These are phyloP conservation scores for Coprinopsis strossmayeri DNA, from an alignment of 768 basidiomycete species.

Conservation along the genomic window DNA sequence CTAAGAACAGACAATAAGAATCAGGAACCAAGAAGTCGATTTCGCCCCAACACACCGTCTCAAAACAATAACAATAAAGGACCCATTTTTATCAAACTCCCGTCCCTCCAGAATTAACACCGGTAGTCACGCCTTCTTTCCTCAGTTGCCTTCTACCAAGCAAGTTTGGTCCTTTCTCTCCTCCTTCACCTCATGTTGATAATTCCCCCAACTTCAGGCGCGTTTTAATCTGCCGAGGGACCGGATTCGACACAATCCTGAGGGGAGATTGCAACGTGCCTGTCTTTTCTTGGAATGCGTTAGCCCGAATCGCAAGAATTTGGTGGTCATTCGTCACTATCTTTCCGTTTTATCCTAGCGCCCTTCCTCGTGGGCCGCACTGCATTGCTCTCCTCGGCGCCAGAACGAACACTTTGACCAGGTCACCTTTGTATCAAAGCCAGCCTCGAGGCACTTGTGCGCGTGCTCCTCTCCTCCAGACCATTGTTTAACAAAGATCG, in stretches of 20 bases:
- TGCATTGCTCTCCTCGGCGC: not conserved
- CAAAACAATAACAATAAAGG: conserved; percentile 11
- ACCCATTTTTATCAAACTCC: conserved; percentile 9
- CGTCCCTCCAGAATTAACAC: conserved; percentile 4
- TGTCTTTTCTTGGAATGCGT: conserved; percentile 1
- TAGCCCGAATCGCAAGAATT: not conserved
- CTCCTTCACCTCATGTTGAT: conserved; percentile 4
- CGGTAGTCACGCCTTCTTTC: conserved; percentile 7
- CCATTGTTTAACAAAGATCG: not conserved
- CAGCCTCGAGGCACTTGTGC: conserved; percentile 3
- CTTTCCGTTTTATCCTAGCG: conserved; percentile 2
- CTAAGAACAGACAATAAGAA: conserved; percentile 7
- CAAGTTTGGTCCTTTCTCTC: conserved; percentile 3
- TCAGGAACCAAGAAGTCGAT: conserved; percentile 10
- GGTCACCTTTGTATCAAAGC: not conserved
- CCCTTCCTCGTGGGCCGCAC: not conserved
- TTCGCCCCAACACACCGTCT: conserved; percentile 1
- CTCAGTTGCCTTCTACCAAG: conserved; percentile 12
- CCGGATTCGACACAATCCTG: not conserved
- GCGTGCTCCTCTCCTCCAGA: not conserved
- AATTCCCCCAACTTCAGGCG: not conserved
- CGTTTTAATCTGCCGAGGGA: not conserved
- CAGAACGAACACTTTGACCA: not conserved
- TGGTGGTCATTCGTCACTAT: not conserved
- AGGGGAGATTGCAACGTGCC: not conserved